These are phyloP conservation scores for Dactylellina drechsleri DNA, from an alignment of 2,329 filamentous ascomycete species.

Conservation along the genomic window DNA sequence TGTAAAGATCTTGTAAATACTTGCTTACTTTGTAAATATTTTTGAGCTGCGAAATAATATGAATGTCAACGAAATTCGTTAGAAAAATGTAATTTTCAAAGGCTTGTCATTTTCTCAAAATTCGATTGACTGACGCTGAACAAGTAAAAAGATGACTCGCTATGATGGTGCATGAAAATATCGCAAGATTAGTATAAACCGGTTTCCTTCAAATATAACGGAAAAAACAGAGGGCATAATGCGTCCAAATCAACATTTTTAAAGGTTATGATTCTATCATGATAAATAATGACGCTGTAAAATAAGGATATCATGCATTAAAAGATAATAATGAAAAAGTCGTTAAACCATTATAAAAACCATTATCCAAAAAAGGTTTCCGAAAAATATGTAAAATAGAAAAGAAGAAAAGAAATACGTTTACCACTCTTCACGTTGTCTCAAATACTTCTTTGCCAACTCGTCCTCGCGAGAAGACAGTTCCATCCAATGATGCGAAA, in stretches of 20 bases:
- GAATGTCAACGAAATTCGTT: slow-evolving; percentile 53
- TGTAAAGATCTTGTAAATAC: slow-evolving; percentile 11
- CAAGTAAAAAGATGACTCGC: slow-evolving; percentile 35
- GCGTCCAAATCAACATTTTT: background rate
- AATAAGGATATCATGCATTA: slow-evolving; percentile 53
- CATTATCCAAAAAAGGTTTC: slow-evolving; percentile 15
- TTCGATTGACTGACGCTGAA: slow-evolving; percentile 20
- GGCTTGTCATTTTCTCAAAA: slow-evolving; percentile 36
- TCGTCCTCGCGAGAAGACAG: slow-evolving; percentile 86
- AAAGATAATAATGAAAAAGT: slow-evolving; percentile 11
- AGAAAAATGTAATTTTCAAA: slow-evolving; percentile 23
- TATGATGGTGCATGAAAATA: slow-evolving; percentile 27
- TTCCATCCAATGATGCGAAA: slow-evolving; percentile 98
- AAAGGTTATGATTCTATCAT: slow-evolving; percentile 44
- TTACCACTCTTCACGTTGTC: slow-evolving; percentile 74
- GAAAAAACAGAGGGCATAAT: slow-evolving; percentile 26
- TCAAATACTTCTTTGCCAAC: slow-evolving; percentile 81
- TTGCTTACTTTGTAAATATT: background rate
- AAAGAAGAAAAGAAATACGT: slow-evolving; percentile 12
- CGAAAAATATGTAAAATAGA: slow-evolving; percentile 27
- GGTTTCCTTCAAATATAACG: slow-evolving; percentile 16
- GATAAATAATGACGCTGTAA: slow-evolving; percentile 45
- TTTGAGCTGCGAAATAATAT: slow-evolving; percentile 20
- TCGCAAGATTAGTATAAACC: slow-evolving; percentile 52
- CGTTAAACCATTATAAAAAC: slow-evolving; percentile 7